Evolutionary conservation across 352 stramenopile species (phyloP).

Genomic region (Phytophthora fragariaefolia): DNA sequence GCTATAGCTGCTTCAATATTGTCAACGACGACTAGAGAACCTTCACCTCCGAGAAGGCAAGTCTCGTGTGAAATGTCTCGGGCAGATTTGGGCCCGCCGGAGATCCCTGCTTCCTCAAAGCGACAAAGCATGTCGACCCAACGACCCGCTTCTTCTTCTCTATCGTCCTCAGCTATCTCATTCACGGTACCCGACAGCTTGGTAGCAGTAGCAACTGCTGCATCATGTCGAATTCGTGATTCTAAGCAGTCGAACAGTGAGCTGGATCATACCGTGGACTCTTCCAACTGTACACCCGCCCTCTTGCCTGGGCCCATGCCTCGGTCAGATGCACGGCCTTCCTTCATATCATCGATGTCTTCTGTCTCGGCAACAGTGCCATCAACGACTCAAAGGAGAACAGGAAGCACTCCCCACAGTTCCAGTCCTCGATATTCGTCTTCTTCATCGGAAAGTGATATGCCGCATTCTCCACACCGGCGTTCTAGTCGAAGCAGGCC

Average conservation of each 20-base stretch:
- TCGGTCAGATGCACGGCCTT: slow-evolving; percentile 4
- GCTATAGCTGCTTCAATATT: not conserved
- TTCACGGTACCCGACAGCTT: slow-evolving; percentile 14
- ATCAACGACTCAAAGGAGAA: slow-evolving; percentile 3
- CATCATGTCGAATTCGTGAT: slow-evolving; percentile 17
- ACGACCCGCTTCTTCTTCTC: slow-evolving; percentile 11
- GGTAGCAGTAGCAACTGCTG: slow-evolving; percentile 14
- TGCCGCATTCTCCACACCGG: slow-evolving; percentile 2
- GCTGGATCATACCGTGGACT: slow-evolving; percentile 31
- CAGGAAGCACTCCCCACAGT: slow-evolving; percentile 4
- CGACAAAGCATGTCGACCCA: not conserved
- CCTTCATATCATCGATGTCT: slow-evolving; percentile 29
- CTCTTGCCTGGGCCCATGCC: slow-evolving; percentile 6
- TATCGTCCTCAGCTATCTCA: slow-evolving; percentile 23
- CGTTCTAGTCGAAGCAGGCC: slow-evolving; percentile 17
- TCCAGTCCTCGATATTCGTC: slow-evolving; percentile 24
- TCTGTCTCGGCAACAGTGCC: slow-evolving; percentile 24
- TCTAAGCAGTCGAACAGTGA: slow-evolving; percentile 16
- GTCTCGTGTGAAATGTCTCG: slow-evolving; percentile 25
- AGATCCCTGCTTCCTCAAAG: slow-evolving; percentile 1
- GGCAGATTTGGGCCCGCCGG: slow-evolving; percentile 22
- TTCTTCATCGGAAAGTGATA: slow-evolving; percentile 34
- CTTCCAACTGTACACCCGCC: slow-evolving; percentile 18
- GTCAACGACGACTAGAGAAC: slow-evolving; percentile 12
- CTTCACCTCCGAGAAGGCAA: slow-evolving; percentile 20